A percentile compares a stretch with the other conserved stretches of the same genome.
Conservation (phyloP, 2,329 filamentous ascomycete species). For the Arthrocladium fulminans region DNA sequence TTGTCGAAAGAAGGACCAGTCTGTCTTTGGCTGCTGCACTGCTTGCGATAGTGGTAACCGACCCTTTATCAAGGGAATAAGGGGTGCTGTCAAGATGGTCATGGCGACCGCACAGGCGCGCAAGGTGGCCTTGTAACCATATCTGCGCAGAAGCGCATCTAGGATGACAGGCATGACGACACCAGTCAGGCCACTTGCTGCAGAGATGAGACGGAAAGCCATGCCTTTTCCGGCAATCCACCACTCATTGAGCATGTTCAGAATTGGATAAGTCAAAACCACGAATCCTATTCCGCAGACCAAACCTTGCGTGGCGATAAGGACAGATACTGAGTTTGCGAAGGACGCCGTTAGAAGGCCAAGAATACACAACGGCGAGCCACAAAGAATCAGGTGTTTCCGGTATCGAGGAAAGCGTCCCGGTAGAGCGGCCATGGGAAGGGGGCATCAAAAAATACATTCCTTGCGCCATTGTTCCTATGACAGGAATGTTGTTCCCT, state of each 20-base stretch:
- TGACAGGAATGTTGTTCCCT: conserved; percentile 25
- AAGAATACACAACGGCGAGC: conserved; percentile 34
- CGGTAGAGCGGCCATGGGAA: conserved; percentile 27
- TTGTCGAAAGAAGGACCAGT: conserved; percentile 29
- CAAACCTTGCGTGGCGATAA: conserved; percentile 36
- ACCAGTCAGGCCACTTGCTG: conserved; percentile 34
- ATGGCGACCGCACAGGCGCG: conserved; percentile 35
- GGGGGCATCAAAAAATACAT: conserved; percentile 21
- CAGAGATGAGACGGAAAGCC: conserved; percentile 20
- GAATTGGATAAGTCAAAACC: conserved; percentile 31
- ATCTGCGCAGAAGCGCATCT: conserved; percentile 34
- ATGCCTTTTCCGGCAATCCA: conserved; percentile 32
- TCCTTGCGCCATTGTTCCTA: conserved; percentile 27
- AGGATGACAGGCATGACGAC: conserved; percentile 39
- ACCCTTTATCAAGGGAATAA: conserved; percentile 34
- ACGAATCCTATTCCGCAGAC: conserved; percentile 34
- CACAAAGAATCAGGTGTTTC: conserved; percentile 31
- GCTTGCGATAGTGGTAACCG: conserved; percentile 13
- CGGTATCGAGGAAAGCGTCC: conserved; percentile 29
- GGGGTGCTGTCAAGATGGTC: conserved; percentile 29
- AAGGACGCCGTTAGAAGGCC: conserved; percentile 31
- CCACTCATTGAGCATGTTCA: conserved; percentile 35
- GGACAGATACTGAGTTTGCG: conserved; percentile 25
- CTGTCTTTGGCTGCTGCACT: conserved; percentile 18
- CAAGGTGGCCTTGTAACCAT: conserved; percentile 37